A percentile compares a stretch with the other conserved stretches of the same genome.
Conservation (phyloP, 1,284 basidiomycete genomes). For the Crepidotus sp. region DNA sequence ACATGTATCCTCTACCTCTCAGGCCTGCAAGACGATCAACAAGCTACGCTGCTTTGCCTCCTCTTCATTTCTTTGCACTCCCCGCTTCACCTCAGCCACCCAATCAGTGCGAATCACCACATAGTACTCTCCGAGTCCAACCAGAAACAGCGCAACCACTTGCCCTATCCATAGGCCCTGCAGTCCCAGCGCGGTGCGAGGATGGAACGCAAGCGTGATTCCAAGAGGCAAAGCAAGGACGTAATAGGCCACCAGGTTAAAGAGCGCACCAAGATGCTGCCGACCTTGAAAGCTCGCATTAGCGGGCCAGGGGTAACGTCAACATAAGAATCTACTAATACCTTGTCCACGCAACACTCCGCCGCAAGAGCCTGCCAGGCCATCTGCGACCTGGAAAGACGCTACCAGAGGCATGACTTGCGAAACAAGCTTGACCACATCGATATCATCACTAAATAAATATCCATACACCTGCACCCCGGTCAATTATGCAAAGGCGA, state of each 20-base stretch:
- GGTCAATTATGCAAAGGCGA: background rate
- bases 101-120: slow-evolving; percentile 64
- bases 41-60: slow-evolving; percentile 35
- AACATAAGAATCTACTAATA: slow-evolving; percentile 18
- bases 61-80: slow-evolving; percentile 40
- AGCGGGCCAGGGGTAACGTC: background rate
- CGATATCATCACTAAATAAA: slow-evolving; percentile 58
- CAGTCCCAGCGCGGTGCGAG: slow-evolving; percentile 37
- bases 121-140: slow-evolving; percentile 60
- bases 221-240: slow-evolving; percentile 65
- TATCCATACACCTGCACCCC: slow-evolving; percentile 47
- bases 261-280: slow-evolving; percentile 65
- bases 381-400: slow-evolving; percentile 72
- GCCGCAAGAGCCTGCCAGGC: slow-evolving; percentile 64
- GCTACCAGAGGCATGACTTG: slow-evolving; percentile 73
- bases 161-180: slow-evolving; percentile 74
- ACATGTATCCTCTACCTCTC: too few relatives aligned
- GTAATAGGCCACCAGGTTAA: slow-evolving; percentile 73
- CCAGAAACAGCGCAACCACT: slow-evolving; percentile 61
- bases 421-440: slow-evolving; percentile 54
- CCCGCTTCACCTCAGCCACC: slow-evolving; percentile 49
- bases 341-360: slow-evolving; percentile 64
- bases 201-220: slow-evolving; percentile 55
- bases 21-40: background rate
- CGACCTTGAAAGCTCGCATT: slow-evolving; percentile 37